Evolutionary conservation across 106 monocot species (phyloP), one percentile per base, ranked within the genome.

Genomic region (Dendrobium catenatum): DNA sequence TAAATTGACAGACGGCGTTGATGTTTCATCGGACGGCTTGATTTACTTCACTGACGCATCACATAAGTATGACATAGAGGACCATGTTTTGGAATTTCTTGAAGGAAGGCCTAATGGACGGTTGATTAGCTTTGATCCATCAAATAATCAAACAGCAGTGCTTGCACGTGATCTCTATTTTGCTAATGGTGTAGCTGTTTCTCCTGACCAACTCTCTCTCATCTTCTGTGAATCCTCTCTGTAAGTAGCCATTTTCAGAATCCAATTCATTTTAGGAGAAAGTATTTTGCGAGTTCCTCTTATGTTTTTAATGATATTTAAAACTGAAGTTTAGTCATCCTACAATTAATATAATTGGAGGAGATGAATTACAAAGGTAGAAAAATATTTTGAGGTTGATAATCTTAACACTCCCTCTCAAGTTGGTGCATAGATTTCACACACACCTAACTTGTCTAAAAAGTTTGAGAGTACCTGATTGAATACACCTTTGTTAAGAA

Each of bases 41-140:
- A 87, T 95, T 26, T 95, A 89, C 76, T 93, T 95, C 91, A 93
- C 95, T 0, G 95, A 95, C 79, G 95, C 95, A 24, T 95, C 95
- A 1, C 85, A 91, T 61, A 95, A 95, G 75, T 93, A 93, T 73
- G 55, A 75, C 56, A 7, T 91, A 0, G 73, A 85, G 4, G 75
- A 24, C 9, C 18, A 84, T 66, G 75, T 78, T 61, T n/a, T 85
- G 42, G 95, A 93, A 44, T 6, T 88, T 1, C 68, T 90, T 0
- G 92, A 89, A 82, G 92, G 83, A n/a, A 83, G 89, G 31, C 88
- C 95, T 5, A 41, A 95, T 72, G 92, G 92, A 5, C 75, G 92
- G 48, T 55, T 90, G 26, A 31, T 92, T 73, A 92, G 92, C 80
- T 92, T 80, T 42, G 74, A 92, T 55, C 87, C 87, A 0, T 74